These are phyloP conservation scores for Colletotrichum sp. DNA, from an alignment of 2,329 filamentous ascomycete genomes.

Conservation along the genomic window DNA sequence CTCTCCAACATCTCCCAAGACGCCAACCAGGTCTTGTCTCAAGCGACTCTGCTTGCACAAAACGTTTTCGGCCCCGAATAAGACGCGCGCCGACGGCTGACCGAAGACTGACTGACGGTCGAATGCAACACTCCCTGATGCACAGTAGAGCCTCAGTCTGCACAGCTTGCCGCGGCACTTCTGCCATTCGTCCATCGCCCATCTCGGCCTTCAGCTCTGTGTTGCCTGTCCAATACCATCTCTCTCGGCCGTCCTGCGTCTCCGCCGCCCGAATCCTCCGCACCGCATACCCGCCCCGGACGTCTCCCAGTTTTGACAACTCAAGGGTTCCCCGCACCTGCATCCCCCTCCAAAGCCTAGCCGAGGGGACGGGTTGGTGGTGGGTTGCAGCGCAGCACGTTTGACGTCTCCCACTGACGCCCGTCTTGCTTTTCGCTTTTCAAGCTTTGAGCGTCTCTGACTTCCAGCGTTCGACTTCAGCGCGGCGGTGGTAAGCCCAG, in stretches of 20 bases:
- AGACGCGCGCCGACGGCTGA: background rate
- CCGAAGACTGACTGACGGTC: background rate
- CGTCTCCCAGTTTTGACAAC: background rate
- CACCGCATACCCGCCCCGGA: background rate
- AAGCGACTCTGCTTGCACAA: background rate
- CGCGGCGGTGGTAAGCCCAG: background rate
- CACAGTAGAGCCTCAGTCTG: background rate
- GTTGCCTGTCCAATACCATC: background rate
- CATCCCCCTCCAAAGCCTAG: background rate
- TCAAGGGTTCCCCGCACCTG: conserved; percentile 16
- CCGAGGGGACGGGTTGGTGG: background rate
- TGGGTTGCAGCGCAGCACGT: conserved; percentile 5
- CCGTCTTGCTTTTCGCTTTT: background rate
- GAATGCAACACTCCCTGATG: background rate
- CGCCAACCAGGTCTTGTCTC: background rate
- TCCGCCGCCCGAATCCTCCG: background rate
- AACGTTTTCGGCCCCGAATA: conserved; percentile 2
- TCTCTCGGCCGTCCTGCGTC: background rate
- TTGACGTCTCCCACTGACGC: background rate
- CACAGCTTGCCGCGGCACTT: background rate
- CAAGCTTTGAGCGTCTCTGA: background rate
- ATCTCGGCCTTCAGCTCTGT: background rate
- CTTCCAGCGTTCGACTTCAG: background rate
- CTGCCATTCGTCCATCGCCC: background rate
- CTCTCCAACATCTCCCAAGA: background rate